Evolutionary conservation across 2,329 filamentous ascomycete species (phyloP).

Genomic region (Aspergillus awamori): DNA sequence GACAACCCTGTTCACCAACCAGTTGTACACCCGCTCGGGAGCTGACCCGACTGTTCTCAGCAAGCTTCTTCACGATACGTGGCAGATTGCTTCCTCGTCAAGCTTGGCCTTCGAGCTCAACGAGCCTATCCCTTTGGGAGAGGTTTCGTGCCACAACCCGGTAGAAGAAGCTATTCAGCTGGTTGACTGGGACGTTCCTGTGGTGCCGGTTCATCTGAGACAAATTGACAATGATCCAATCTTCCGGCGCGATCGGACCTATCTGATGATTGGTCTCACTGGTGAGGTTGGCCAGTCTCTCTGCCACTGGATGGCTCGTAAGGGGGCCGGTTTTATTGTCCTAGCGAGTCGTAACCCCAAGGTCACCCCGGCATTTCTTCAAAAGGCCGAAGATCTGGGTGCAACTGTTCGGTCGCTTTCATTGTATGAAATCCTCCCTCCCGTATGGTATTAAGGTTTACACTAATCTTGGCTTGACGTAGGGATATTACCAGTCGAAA

Average conservation of each 20-base stretch:
- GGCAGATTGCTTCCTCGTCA: not conserved
- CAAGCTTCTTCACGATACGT: not conserved
- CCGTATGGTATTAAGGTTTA: not conserved
- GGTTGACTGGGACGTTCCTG: not conserved
- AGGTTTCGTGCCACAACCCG: not conserved
- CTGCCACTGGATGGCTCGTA: constrained; percentile 29
- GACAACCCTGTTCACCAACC: not conserved
- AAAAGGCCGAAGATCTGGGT: not conserved
- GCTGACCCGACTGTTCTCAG: not conserved
- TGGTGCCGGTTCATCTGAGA: not conserved
- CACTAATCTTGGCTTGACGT: not conserved
- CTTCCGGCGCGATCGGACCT: constrained; percentile 24
- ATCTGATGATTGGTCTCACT: constrained; percentile 30
- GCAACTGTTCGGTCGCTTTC: not conserved
- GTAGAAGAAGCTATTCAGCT: not conserved
- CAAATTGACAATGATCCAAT: not conserved
- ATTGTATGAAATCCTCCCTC: not conserved
- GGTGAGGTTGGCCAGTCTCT: constrained; percentile 31
- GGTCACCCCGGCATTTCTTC: constrained; percentile 15
- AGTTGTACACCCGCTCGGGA: not conserved
- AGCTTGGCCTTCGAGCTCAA: not conserved
- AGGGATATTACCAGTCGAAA: constrained; percentile 15
- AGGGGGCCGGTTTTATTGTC: constrained; percentile 27
- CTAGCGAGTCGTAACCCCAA: constrained; percentile 31
- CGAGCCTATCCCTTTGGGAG: not conserved